Evolutionary conservation across 345 rosid genomes (phyloP).

Genomic region (Gossypium turneri): DNA sequence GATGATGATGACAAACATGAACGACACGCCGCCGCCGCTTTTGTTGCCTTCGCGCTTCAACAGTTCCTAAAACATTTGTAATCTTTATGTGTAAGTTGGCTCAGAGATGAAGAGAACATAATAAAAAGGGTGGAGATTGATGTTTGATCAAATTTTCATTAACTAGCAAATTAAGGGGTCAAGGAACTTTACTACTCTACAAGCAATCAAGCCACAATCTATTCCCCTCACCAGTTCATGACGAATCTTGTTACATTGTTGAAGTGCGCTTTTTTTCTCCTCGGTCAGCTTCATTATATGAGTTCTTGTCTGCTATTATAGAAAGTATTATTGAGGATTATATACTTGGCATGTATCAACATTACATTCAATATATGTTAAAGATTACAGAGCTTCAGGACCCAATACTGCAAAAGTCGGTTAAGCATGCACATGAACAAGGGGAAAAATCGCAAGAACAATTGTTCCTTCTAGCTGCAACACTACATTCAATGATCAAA

Average conservation of each 20-base stretch:
- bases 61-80: slow-evolving; percentile 37
- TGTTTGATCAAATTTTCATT: background rate
- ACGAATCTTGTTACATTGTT: slow-evolving; percentile 49
- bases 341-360: background rate
- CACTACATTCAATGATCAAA: background rate
- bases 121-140: no score
- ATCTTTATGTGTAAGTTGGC: slow-evolving; percentile 10
- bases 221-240: slow-evolving; percentile 56
- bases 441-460: background rate
- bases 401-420: background rate
- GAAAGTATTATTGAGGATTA: slow-evolving; percentile 5
- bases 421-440: background rate
- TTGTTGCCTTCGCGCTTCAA: slow-evolving; percentile 46
- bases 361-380: background rate
- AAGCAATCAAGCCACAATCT: background rate
- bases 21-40: slow-evolving; percentile 40
- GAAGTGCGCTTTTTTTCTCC: slow-evolving; percentile 54
- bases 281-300: slow-evolving; percentile 52
- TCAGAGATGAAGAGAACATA: background rate
- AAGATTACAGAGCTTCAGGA: background rate
- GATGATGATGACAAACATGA: slow-evolving; percentile 46
- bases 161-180: background rate
- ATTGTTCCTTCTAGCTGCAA: no score
- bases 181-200: background rate
- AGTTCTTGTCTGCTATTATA: slow-evolving; percentile 42